phyloP scores from a whole-genome alignment of 352 stramenopile genomes.

The Globisporangium spiculum region DNA sequence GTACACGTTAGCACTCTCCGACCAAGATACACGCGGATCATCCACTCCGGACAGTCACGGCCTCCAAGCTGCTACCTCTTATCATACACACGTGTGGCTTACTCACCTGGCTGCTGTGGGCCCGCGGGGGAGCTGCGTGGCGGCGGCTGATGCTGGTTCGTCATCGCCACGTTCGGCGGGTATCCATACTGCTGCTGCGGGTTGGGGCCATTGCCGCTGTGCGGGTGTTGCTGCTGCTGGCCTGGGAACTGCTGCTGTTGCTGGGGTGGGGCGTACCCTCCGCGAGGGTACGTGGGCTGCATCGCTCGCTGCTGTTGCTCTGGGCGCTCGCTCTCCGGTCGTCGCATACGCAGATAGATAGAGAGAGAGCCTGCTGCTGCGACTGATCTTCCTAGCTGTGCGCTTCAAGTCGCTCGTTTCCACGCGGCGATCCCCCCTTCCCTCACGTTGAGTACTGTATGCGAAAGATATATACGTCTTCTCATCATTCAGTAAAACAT shows the following conservation, averaged over 20 bases:
- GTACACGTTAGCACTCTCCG: not conserved
- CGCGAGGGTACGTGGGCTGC: constrained; percentile 45
- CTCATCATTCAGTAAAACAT: not conserved
- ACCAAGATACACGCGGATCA: not conserved
- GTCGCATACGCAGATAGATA: not conserved
- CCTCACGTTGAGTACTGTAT: not conserved
- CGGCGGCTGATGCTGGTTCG: constrained; percentile 11
- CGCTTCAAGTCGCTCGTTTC: constrained; percentile 14
- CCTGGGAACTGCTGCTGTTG: constrained; percentile 18
- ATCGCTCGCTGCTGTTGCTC: constrained; percentile 16
- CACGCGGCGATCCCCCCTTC: constrained; percentile 16
- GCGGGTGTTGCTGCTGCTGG: constrained; percentile 28
- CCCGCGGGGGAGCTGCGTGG: constrained; percentile 13
- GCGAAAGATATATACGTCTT: constrained; percentile 11
- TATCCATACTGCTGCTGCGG: constrained; percentile 11
- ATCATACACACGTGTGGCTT: not conserved
- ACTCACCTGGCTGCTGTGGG: constrained; percentile 11
- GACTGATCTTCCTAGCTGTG: not conserved
- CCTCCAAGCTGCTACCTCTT: no score
- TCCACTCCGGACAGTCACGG: not conserved
- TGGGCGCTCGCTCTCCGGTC: not conserved
- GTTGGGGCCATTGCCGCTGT: constrained; percentile 16
- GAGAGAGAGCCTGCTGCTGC: not conserved
- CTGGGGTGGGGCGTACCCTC: constrained; percentile 23
- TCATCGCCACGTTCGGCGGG: constrained; percentile 11